Evolutionary conservation across 73 alveolate genomes (phyloP), one percentile per base, ranked within the genome.

Genomic region (Paramecium caudatum): DNA sequence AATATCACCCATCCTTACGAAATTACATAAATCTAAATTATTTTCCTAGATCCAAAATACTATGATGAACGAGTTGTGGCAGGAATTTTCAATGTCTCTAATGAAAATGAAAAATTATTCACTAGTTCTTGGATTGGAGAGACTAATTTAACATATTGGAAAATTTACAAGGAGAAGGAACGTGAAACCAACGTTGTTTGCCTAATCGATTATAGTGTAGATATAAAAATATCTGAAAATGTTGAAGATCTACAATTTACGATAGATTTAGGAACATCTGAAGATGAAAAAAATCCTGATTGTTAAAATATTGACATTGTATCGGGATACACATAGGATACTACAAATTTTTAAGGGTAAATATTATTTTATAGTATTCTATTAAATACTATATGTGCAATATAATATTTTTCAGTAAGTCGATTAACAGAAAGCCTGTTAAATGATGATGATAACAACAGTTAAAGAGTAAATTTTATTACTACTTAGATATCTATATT

Each of bases 41-140:
- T 37, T 6, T 74, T 41, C 32, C 30, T 74, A n/a, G 88, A 74
- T 43, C 88, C 88, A 19, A 74, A 16, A 17, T 74, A 74, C 10
- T 41, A 16, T 27, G 88, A 74, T 39, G 69, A 43, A 45, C 36
- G 43, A 37, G 1, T 74, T 10, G 69, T 74, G 1, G 7, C 19
- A 8, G 68, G 62, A 13, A 4, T 19, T 7, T 27, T 17, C 6
- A 43, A 74, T 25, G 10, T 74, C 8, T 17, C 17, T n/a, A 30
- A 68, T 68, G 15, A 17, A 17, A 74, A 43, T 21, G 68, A 74
- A 43, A 36, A n/a, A n/a, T n/a, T n/a, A n/a, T n/a, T n/a, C n/a
- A n/a, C n/a, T 23, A 55, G 80, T 7, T 55, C 80, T 1, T 55
- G 80, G 80, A 16, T 27, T 4, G 80, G 80, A 25, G 30, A 55